Evolutionary conservation across 306 rosid genomes (phyloP).

Genomic region (Quercus cerris): DNA sequence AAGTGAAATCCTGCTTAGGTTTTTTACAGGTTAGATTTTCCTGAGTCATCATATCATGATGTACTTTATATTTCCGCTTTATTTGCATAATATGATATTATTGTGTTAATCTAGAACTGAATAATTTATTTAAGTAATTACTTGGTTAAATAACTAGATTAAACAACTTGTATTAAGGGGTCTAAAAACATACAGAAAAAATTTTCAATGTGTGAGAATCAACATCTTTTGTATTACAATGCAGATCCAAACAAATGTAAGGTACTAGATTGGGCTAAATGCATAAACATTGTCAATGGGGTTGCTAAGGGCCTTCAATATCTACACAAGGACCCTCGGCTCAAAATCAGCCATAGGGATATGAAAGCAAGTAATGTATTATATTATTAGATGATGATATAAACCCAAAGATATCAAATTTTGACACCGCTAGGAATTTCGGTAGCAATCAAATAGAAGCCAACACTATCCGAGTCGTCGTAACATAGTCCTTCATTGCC

Average conservation of each 20-base stretch:
- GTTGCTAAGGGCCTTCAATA: neutral
- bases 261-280: neutral
- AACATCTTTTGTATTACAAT: neutral
- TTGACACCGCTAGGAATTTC: neutral
- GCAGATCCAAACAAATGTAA: neutral
- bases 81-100: too few relatives aligned
- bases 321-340: conserved; percentile 7
- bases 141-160: too few relatives aligned
- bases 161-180: too few relatives aligned
- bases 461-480: neutral
- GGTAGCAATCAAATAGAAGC: conserved; percentile 1
- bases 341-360: conserved; percentile 8
- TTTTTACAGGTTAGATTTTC: too few relatives aligned
- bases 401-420: conserved; percentile 10
- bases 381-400: neutral
- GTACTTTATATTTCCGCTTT: too few relatives aligned
- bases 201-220: neutral
- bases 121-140: too few relatives aligned
- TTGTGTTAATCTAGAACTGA: too few relatives aligned
- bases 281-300: neutral
- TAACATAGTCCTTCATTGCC: neutral
- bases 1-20: too few relatives aligned
- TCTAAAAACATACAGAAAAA: neutral
- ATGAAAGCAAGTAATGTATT: conserved; percentile 1
- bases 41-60: too few relatives aligned